These are phyloP conservation scores for Penicillium janthinellum DNA, from an alignment of 2,329 filamentous ascomycete genomes.

Conservation along the genomic window DNA sequence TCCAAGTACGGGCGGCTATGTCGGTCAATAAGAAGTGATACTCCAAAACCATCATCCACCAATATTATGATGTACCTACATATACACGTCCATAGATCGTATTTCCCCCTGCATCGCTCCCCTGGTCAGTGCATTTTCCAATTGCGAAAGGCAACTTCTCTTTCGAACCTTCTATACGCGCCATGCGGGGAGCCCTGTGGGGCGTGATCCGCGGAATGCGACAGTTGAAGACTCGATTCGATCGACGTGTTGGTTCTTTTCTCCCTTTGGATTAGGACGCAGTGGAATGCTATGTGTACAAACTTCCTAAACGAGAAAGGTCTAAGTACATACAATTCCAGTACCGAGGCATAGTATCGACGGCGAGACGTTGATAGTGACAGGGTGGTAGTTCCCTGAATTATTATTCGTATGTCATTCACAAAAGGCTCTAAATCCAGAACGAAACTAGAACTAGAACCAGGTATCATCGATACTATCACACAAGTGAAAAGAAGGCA, in stretches of 20 bases:
- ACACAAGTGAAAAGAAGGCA: conserved; percentile 16
- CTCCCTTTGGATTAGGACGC: not conserved
- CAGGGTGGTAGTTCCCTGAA: not conserved
- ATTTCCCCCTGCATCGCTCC: not conserved
- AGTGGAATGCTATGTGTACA: not conserved
- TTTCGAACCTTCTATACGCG: not conserved
- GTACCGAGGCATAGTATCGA: too few species aligned
- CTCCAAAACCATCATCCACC: too few species aligned
- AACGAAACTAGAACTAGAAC: conserved; percentile 5
- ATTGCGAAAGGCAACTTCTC: not conserved
- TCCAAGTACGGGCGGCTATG: too few species aligned
- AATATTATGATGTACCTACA: too few species aligned
- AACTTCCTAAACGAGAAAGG: not conserved
- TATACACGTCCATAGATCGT: too few species aligned
- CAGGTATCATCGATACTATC: conserved; percentile 17
- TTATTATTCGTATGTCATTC: conserved; percentile 15
- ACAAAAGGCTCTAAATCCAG: conserved; percentile 5
- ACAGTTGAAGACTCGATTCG: conserved; percentile 2
- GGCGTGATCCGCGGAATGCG: conserved; percentile 6
- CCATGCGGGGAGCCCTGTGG: conserved; percentile 7
- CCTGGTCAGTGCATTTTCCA: conserved; percentile 5
- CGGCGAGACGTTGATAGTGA: not conserved
- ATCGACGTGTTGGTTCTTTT: conserved; percentile 2
- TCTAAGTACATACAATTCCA: not conserved
- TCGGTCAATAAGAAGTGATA: too few species aligned